These are phyloP conservation scores for Geotrichum citri-aurantii DNA, from an alignment of 1,139 yeast genomes.

Conservation along the genomic window DNA sequence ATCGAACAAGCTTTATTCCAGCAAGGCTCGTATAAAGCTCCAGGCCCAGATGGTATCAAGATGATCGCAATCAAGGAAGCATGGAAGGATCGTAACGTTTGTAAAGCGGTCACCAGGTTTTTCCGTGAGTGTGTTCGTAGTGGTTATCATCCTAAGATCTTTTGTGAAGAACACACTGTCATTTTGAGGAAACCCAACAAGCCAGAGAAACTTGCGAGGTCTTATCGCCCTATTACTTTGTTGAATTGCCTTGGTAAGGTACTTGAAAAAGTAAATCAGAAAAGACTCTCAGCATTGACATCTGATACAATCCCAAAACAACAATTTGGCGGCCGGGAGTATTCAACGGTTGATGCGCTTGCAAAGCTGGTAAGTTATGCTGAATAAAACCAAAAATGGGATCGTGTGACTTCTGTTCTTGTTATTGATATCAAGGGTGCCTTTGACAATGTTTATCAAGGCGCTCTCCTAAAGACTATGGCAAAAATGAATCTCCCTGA, in stretches of 20 bases:
- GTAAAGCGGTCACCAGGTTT: not conserved
- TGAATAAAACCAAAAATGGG: not conserved
- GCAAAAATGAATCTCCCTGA: slow-evolving; percentile 9
- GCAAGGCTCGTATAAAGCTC: not conserved
- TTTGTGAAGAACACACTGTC: not conserved
- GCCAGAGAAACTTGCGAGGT: slow-evolving; percentile 1
- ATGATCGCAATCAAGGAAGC: not conserved
- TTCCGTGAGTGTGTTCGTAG: not conserved
- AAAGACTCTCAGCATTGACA: not conserved
- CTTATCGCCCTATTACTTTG: not conserved
- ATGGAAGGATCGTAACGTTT: not conserved
- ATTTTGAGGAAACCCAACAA: slow-evolving; percentile 7
- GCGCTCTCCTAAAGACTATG: slow-evolving; percentile 12
- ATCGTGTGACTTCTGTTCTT: not conserved
- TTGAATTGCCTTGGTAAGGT: not conserved
- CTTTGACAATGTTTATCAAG: slow-evolving; percentile 19
- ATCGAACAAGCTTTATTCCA: not conserved
- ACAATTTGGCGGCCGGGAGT: slow-evolving; percentile 17
- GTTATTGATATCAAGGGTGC: slow-evolving; percentile 21
- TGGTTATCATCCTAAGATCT: slow-evolving; percentile 4
- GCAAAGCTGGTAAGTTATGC: not conserved
- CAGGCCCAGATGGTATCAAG: not conserved
- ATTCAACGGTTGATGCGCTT: slow-evolving; percentile 17
- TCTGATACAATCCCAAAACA: slow-evolving; percentile 4
- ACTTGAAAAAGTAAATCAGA: not conserved